Conservation (phyloP, 768 basidiomycete species). For the Holtermannia corniformis region DNA sequence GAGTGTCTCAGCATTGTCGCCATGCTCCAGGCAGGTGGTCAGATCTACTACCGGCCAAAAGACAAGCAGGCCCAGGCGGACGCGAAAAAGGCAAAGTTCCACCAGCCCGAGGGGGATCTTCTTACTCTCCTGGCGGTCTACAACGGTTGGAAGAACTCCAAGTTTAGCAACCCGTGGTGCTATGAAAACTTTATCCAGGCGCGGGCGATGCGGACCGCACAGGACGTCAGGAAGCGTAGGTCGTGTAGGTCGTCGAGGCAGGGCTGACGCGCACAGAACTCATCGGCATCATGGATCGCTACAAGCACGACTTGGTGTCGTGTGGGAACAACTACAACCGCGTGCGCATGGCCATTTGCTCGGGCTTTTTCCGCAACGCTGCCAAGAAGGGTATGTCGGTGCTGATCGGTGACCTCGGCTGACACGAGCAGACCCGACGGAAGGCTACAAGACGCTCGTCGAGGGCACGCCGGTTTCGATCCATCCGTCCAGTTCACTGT, state of each 20-base stretch:
- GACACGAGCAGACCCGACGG: constrained; percentile 48
- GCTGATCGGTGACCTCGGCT: background rate
- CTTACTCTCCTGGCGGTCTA: constrained; percentile 62
- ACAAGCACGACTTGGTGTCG: constrained; percentile 79
- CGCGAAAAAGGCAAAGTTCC: constrained; percentile 99
- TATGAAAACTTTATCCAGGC: constrained; percentile 99
- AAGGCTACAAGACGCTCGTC: constrained; percentile 70
- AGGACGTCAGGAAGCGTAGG: constrained; percentile 83
- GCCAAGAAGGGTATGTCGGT: constrained; percentile 73
- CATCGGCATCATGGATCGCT: constrained; percentile 98
- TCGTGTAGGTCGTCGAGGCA: background rate
- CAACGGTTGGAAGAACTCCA: constrained; percentile 95
- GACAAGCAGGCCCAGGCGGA: constrained; percentile 99
- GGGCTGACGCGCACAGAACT: constrained; percentile 46
- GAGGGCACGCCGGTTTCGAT: constrained; percentile 86
- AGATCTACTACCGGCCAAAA: constrained; percentile 97
- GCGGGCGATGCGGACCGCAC: constrained; percentile 89
- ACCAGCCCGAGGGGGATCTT: constrained; percentile 94
- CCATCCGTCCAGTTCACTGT: constrained; percentile 84
- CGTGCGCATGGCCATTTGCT: constrained; percentile 90
- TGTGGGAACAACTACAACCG: constrained; percentile 86
- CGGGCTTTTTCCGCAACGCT: constrained; percentile 94
- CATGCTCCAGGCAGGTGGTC: constrained; percentile 86
- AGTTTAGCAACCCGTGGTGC: constrained; percentile 98
- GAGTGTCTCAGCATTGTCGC: constrained; percentile 95